Conservation (phyloP, 2,329 filamentous ascomycete species). For the Zymoseptoria tritici region DNA sequence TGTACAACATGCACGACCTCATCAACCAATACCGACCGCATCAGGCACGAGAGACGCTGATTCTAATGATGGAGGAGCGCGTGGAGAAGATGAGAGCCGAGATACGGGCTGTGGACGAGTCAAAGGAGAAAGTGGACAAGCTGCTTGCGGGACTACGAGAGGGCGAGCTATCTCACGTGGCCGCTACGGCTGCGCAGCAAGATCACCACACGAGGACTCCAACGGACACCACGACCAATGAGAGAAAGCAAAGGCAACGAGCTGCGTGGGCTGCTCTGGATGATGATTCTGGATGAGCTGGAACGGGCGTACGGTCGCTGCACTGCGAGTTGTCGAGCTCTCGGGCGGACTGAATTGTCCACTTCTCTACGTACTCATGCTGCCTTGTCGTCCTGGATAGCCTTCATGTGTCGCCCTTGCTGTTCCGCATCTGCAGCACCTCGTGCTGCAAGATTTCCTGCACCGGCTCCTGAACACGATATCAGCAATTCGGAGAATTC, state of each 20-base stretch:
- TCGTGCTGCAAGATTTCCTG: slow-evolving; percentile 20
- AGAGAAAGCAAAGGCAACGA: slow-evolving; percentile 24
- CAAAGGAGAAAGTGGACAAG: slow-evolving; percentile 64
- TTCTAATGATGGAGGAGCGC: slow-evolving; percentile 80
- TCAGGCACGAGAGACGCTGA: slow-evolving; percentile 81
- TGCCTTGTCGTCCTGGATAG: slow-evolving; percentile 14
- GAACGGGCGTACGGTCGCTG: not conserved
- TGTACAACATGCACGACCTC: slow-evolving; percentile 87
- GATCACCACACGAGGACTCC: not conserved
- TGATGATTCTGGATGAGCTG: slow-evolving; percentile 24
- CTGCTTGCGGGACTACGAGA: slow-evolving; percentile 58
- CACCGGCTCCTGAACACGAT: slow-evolving; percentile 20
- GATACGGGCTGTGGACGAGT: slow-evolving; percentile 59
- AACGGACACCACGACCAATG: slow-evolving; percentile 15
- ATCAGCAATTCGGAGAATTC: slow-evolving; percentile 1
- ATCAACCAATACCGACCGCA: slow-evolving; percentile 93
- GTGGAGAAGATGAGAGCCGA: slow-evolving; percentile 65
- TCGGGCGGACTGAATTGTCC: too few relatives aligned
- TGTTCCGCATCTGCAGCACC: slow-evolving; percentile 23
- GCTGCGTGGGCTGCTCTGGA: slow-evolving; percentile 32
- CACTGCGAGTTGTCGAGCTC: not conserved
- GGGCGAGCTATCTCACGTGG: slow-evolving; percentile 17
- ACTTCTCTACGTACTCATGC: not conserved
- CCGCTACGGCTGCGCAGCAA: slow-evolving; percentile 2
- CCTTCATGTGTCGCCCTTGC: slow-evolving; percentile 16